Evolutionary conservation across 345 rosid species (phyloP), one percentile per base, ranked within the genome.

Genomic region (Lenwebbia sp.): DNA sequence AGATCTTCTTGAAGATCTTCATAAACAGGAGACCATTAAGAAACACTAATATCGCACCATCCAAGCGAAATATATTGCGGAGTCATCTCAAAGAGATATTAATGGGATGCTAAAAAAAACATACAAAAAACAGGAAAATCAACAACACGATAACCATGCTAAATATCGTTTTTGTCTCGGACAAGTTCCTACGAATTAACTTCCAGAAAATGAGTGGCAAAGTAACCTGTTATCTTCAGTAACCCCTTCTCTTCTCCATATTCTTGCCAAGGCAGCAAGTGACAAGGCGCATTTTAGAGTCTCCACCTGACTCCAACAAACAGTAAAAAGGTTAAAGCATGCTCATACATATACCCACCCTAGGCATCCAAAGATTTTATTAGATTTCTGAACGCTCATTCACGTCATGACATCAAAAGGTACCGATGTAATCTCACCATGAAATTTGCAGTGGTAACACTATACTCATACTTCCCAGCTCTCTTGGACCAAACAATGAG

Each of bases 401-500:
- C 78, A 17, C 1, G 13, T 17, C 78, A 4, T 33, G 78, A 70
- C 41, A 70, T 70, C 78, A 70, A 47, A 70, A 33, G 78, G 78
- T 19, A 19, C 2, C 1, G 44, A 33, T 70, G 26, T 78, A 54
- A 25, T 53, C 96, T 92, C 75, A 96, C 99, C 98, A 95, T 70
- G 87, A 97, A 95, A 89, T 97, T 97, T 15, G 99, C 99, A 21
- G 99, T 97, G 28, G 99, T 96, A 74, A 96, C 98, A 86, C 99
- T 97, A 82, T 96, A 97, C 89, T 97, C 98, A 49, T 97, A 97
- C 89, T 95, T 95, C 84, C 99, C 98, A 84, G 99, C 99, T 92
- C 99, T 94, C 89, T 97, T 97, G 40, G 99, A 97, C 99, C 99
- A 97, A 6, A 96, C 99, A 76, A 97, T 97, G 2, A 97, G 97